Conservation (phyloP, 164 flowering plant genomes). For the Taxillus chinensis region DNA sequence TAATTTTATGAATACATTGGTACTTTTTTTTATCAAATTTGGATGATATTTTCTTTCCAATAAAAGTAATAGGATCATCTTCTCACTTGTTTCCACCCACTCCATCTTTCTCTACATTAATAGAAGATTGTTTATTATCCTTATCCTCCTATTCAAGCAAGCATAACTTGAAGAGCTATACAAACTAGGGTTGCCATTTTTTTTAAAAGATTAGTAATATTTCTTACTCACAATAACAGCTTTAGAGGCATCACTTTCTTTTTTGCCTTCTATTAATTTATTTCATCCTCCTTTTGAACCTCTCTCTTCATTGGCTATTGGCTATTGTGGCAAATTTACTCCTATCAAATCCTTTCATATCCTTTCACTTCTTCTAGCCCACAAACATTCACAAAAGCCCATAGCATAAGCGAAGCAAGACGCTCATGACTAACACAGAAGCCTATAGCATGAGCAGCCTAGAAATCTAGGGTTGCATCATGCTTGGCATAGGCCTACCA, state of each 20-base stretch:
- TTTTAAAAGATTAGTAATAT: slow-evolving; percentile 38
- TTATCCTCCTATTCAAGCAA: slow-evolving; percentile 22
- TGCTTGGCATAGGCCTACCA: too few relatives aligned
- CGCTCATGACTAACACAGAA: too few relatives aligned
- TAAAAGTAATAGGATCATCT: slow-evolving; percentile 19
- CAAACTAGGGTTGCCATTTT: slow-evolving; percentile 20
- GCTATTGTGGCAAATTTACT: too few relatives aligned
- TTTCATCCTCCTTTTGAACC: slow-evolving; percentile 6
- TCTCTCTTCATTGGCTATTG: slow-evolving; percentile 47
- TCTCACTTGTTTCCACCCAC: slow-evolving; percentile 19
- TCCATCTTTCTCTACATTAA: slow-evolving; percentile 14
- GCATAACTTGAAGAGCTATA: slow-evolving; percentile 18
- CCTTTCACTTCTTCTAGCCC: too few relatives aligned
- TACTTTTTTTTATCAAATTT: background rate
- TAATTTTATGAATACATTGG: too few relatives aligned
- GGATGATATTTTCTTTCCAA: slow-evolving; percentile 25
- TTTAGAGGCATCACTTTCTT: slow-evolving; percentile 19
- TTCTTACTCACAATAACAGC: slow-evolving; percentile 34
- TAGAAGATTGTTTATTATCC: slow-evolving; percentile 9
- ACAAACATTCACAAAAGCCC: too few relatives aligned
- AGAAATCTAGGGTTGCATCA: too few relatives aligned
- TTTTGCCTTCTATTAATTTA: slow-evolving; percentile 9
- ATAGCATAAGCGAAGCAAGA: too few relatives aligned
- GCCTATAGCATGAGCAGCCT: too few relatives aligned
- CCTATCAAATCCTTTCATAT: too few relatives aligned